These are phyloP conservation scores for Marasmius oreades DNA, from an alignment of 1,284 basidiomycete species.

Conservation along the genomic window DNA sequence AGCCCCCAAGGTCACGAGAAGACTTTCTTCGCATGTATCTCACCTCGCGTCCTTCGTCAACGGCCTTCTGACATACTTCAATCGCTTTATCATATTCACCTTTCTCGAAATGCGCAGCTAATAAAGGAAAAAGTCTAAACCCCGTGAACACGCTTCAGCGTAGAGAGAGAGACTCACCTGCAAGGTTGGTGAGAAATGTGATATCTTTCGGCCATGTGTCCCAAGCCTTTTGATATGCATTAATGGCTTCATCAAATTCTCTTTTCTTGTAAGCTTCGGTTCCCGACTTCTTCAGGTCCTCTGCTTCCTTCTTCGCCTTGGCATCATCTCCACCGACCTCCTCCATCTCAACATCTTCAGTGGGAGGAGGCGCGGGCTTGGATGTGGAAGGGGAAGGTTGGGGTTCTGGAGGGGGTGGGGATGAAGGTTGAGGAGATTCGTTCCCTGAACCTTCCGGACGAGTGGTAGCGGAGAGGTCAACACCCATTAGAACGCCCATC, in stretches of 20 bases:
- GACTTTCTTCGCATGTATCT: slow-evolving; percentile 17
- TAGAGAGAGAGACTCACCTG: slow-evolving; percentile 49
- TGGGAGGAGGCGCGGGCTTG: slow-evolving; percentile 31
- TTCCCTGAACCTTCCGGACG: slow-evolving; percentile 86
- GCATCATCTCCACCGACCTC: slow-evolving; percentile 62
- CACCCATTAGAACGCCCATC: slow-evolving; percentile 89
- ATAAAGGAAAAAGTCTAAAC: slow-evolving; percentile 2
- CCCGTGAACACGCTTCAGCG: not conserved
- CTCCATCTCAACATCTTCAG: slow-evolving; percentile 61
- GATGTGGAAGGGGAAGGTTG: slow-evolving; percentile 36
- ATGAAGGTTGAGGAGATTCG: slow-evolving; percentile 41
- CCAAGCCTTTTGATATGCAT: slow-evolving; percentile 86
- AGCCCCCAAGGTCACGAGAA: no score
- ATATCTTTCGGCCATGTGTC: slow-evolving; percentile 91
- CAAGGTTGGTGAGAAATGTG: slow-evolving; percentile 89
- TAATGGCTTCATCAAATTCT: slow-evolving; percentile 71
- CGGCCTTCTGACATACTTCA: slow-evolving; percentile 90
- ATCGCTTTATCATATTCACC: slow-evolving; percentile 90
- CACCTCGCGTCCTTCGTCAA: slow-evolving; percentile 87
- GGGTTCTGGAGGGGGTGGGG: slow-evolving; percentile 40
- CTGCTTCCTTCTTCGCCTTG: slow-evolving; percentile 69
- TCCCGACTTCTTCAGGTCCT: slow-evolving; percentile 77
- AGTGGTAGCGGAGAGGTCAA: slow-evolving; percentile 88
- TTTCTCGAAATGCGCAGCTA: slow-evolving; percentile 92
- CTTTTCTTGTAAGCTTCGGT: slow-evolving; percentile 85